These are phyloP conservation scores for Nannizzia gypsea DNA, from an alignment of 2,329 filamentous ascomycete genomes.

Conservation along the genomic window DNA sequence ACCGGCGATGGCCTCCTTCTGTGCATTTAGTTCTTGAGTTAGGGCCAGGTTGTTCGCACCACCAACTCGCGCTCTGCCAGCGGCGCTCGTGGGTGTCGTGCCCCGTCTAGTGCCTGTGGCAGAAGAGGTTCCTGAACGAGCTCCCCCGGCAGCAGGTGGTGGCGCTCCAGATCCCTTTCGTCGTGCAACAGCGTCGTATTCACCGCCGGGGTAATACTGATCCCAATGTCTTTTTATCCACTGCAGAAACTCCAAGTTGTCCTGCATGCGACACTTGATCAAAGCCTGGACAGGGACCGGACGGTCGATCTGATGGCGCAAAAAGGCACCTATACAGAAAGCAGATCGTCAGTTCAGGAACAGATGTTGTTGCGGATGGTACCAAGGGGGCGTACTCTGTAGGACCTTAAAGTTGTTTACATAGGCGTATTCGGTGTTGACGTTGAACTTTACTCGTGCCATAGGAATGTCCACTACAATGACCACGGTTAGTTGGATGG, in stretches of 20 bases:
- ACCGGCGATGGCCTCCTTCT: conserved; percentile 92
- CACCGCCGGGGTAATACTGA: conserved; percentile 90
- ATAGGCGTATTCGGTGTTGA: conserved; percentile 93
- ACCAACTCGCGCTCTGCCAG: conserved; percentile 35
- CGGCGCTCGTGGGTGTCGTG: conserved; percentile 47
- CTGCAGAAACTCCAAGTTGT: conserved; percentile 97
- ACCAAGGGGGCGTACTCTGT: conserved; percentile 59
- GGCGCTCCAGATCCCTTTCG: conserved; percentile 64
- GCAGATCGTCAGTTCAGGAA: background rate
- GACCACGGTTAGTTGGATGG: background rate
- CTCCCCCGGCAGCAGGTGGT: conserved; percentile 34
- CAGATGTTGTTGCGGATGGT: background rate
- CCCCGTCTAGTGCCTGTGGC: conserved; percentile 42
- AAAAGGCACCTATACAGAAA: conserved; percentile 52
- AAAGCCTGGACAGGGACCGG: conserved; percentile 78
- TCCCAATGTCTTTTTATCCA: conserved; percentile 98
- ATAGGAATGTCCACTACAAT: conserved; percentile 70
- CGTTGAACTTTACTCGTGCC: conserved; percentile 95
- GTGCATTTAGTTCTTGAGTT: conserved; percentile 69
- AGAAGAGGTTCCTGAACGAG: conserved; percentile 38
- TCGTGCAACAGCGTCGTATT: conserved; percentile 81
- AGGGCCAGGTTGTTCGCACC: conserved; percentile 56
- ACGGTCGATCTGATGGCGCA: conserved; percentile 77
- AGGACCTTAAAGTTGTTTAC: conserved; percentile 97
- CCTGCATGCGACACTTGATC: conserved; percentile 99